Conservation (phyloP, 1,284 basidiomycete genomes). For the Ustilago cynodontis region DNA sequence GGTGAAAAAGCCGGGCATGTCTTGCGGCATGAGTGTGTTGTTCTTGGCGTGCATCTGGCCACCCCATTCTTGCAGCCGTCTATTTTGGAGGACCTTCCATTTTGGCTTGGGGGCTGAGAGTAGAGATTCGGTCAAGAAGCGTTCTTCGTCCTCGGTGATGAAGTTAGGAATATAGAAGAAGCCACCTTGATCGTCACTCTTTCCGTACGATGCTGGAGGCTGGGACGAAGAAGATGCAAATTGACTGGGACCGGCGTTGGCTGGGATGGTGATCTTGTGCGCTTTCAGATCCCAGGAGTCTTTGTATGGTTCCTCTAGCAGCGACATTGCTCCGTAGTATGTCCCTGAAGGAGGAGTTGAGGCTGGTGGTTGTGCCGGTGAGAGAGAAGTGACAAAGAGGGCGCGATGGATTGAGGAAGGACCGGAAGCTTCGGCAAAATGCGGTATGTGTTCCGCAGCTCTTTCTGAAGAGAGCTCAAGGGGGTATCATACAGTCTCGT, state of each 20-base stretch:
- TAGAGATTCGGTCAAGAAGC: constrained; percentile 78
- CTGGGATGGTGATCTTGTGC: constrained; percentile 34
- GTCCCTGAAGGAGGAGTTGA: background rate
- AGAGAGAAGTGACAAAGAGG: background rate
- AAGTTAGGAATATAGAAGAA: constrained; percentile 78
- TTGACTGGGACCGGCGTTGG: constrained; percentile 30
- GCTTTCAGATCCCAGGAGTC: constrained; percentile 29
- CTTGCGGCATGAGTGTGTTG: constrained; percentile 76
- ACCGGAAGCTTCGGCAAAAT: constrained; percentile 10
- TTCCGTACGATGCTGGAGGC: background rate
- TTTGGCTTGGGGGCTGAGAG: constrained; percentile 80
- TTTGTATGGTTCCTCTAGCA: constrained; percentile 30
- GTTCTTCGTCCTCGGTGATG: constrained; percentile 82
- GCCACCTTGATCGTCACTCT: constrained; percentile 29
- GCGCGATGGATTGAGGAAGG: background rate
- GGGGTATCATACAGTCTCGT: too few species aligned
- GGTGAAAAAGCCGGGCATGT: constrained; percentile 77
- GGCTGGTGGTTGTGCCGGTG: background rate
- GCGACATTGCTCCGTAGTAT: constrained; percentile 32
- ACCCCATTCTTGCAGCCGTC: constrained; percentile 70
- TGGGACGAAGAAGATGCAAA: constrained; percentile 23
- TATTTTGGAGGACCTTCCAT: constrained; percentile 84
- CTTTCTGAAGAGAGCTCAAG: background rate
- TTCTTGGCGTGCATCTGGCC: constrained; percentile 77
- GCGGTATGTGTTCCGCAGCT: background rate